phyloP scores from a whole-genome alignment of 1,284 basidiomycete genomes.

The Ganoderma meredithae region DNA sequence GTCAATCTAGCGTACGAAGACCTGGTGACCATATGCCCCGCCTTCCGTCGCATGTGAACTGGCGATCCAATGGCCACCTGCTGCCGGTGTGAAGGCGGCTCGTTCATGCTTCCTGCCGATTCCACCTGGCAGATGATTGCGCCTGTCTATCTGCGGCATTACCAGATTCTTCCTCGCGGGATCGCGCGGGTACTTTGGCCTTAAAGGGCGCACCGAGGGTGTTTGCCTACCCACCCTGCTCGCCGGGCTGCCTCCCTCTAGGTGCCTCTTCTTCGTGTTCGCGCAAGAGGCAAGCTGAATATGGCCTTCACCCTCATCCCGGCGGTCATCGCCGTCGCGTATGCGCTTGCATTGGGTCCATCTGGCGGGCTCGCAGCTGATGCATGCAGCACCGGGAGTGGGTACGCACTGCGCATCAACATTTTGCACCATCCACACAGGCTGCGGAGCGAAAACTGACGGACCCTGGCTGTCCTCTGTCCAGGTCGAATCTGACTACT shows the following conservation, averaged over 20 bases:
- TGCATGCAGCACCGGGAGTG: slow-evolving; percentile 24
- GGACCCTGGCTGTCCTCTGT: not conserved
- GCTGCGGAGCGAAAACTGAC: slow-evolving; percentile 6
- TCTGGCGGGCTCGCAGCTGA: slow-evolving; percentile 14
- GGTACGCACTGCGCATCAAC: slow-evolving; percentile 22
- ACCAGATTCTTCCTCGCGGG: not conserved
- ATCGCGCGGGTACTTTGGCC: not conserved
- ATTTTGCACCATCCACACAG: not conserved
- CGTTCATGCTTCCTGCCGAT: not conserved
- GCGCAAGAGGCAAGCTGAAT: not conserved
- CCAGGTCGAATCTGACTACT: slow-evolving; percentile 27
- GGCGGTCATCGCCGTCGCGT: slow-evolving; percentile 21
- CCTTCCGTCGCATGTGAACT: slow-evolving; percentile 4
- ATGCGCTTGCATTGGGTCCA: slow-evolving; percentile 17
- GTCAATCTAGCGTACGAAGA: slow-evolving; percentile 1
- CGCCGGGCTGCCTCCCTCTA: not conserved
- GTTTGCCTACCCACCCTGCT: not conserved
- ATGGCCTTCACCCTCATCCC: slow-evolving; percentile 13
- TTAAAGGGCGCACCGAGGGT: not conserved
- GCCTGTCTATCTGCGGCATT: not conserved
- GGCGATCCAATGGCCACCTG: not conserved
- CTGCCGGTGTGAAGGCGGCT: not conserved
- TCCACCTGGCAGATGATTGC: not conserved
- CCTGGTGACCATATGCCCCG: not conserved
- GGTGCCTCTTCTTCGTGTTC: not conserved